These are phyloP conservation scores for Daldinia childiae DNA, from an alignment of 495 filamentous ascomycete species.

Conservation along the genomic window DNA sequence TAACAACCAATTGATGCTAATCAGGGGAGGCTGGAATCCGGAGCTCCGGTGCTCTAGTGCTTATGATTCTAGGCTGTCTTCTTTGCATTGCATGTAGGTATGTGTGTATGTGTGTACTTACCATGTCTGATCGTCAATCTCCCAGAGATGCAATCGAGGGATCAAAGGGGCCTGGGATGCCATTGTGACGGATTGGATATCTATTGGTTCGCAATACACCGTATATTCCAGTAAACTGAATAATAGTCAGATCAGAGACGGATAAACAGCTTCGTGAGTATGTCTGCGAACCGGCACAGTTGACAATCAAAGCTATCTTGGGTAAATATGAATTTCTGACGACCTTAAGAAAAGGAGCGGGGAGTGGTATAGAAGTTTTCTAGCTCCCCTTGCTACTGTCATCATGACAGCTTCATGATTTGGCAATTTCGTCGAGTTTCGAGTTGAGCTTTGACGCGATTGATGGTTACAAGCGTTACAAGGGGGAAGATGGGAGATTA, in stretches of 20 bases:
- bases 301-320: conserved; percentile 11
- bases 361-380: neutral
- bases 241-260: neutral
- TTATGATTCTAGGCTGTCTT: conserved; percentile 3
- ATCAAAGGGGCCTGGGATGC: conserved; percentile 49
- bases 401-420: conserved; percentile 31
- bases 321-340: neutral
- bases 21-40: conserved; percentile 6
- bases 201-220: neutral
- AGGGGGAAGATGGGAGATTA: neutral
- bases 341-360: neutral
- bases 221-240: neutral
- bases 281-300: conserved; percentile 17
- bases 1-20: conserved; percentile 24
- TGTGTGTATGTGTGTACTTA: conserved; percentile 34
- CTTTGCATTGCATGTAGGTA: neutral
- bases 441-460: conserved; percentile 25
- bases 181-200: conserved; percentile 47
- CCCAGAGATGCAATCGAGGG: conserved; percentile 64
- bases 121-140: conserved; percentile 65
- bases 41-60: conserved; percentile 33
- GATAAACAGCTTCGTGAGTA: neutral
- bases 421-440: conserved; percentile 29
- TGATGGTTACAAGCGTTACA: conserved; percentile 8
- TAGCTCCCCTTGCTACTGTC: conserved; percentile 16